Percentiles rank a stretch among this genome's conserved stretches.
These are phyloP conservation scores for Adenanthera pavonina DNA, from an alignment of 306 rosid genomes.

Conservation along the genomic window DNA sequence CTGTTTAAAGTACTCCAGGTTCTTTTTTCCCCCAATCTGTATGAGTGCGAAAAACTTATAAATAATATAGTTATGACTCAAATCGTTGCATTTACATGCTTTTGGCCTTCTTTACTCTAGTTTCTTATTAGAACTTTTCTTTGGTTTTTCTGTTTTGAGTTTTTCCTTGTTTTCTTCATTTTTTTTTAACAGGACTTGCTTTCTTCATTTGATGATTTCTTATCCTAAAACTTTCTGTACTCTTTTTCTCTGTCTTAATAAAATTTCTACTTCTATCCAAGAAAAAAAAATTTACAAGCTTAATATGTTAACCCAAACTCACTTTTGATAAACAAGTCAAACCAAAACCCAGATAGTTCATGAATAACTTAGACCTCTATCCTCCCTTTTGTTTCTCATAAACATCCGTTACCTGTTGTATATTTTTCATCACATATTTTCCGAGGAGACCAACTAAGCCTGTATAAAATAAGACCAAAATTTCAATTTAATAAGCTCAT, in stretches of 20 bases:
- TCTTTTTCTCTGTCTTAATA: background rate
- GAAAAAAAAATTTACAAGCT: background rate
- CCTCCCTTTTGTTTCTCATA: constrained; percentile 5
- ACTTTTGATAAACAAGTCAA: background rate
- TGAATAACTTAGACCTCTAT: background rate
- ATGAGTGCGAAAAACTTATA: too few relatives aligned
- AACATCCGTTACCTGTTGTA: constrained; percentile 42
- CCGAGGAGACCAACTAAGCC: constrained; percentile 49
- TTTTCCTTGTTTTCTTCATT: background rate
- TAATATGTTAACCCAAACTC: background rate
- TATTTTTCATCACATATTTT: constrained; percentile 43
- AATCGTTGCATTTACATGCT: too few relatives aligned
- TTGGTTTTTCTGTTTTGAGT: background rate
- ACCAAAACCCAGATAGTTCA: background rate
- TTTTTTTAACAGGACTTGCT: background rate
- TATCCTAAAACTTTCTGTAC: background rate
- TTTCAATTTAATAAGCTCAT: constrained; percentile 14
- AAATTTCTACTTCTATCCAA: background rate
- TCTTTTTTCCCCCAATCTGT: too few relatives aligned
- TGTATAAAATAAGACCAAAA: constrained; percentile 36
- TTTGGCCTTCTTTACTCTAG: background rate
- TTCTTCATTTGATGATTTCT: background rate
- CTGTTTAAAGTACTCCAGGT: background rate
- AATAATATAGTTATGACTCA: too few relatives aligned
- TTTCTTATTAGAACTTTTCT: background rate